These are phyloP conservation scores for Candida labiduridarum DNA, from an alignment of 1,139 yeast genomes.

Conservation along the genomic window DNA sequence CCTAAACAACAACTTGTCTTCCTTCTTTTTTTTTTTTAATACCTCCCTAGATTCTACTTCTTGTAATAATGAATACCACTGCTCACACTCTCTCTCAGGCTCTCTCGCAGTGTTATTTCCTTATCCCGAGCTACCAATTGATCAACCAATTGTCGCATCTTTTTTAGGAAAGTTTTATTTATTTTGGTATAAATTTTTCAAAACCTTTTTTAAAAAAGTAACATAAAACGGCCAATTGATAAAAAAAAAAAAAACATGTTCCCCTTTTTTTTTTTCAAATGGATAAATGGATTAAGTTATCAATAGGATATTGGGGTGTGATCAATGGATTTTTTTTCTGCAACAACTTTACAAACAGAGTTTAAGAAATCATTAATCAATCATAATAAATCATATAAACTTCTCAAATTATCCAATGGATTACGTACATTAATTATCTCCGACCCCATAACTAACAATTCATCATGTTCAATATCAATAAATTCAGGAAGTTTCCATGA, in stretches of 20 bases:
- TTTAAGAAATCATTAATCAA: conserved; percentile 37
- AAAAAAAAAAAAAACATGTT: too few relatives aligned
- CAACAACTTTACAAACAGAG: conserved; percentile 18
- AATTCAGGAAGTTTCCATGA: conserved; percentile 65
- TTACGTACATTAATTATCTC: conserved; percentile 53
- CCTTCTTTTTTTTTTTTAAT: not conserved
- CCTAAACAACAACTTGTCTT: too few relatives aligned
- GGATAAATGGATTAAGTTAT: too few relatives aligned
- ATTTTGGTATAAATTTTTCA: not conserved
- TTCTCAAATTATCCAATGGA: conserved; percentile 48
- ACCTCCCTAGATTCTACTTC: not conserved
- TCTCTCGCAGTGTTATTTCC: not conserved
- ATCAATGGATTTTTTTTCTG: conserved; percentile 18
- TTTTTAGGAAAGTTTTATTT: not conserved
- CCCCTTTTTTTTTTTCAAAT: too few relatives aligned
- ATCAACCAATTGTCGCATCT: not conserved
- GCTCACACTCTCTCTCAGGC: too few relatives aligned
- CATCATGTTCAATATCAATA: conserved; percentile 51
- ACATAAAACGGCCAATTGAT: too few relatives aligned
- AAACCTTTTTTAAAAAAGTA: not conserved
- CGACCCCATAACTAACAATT: conserved; percentile 52
- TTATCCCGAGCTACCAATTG: not conserved
- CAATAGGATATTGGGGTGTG: not conserved
- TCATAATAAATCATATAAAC: conserved; percentile 39
- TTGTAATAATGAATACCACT: too few relatives aligned